Percentiles rank a stretch among this genome's conserved stretches.
These are phyloP conservation scores for Thalia dealbata DNA, from an alignment of 176 grass and related monocot genomes.

Conservation along the genomic window DNA sequence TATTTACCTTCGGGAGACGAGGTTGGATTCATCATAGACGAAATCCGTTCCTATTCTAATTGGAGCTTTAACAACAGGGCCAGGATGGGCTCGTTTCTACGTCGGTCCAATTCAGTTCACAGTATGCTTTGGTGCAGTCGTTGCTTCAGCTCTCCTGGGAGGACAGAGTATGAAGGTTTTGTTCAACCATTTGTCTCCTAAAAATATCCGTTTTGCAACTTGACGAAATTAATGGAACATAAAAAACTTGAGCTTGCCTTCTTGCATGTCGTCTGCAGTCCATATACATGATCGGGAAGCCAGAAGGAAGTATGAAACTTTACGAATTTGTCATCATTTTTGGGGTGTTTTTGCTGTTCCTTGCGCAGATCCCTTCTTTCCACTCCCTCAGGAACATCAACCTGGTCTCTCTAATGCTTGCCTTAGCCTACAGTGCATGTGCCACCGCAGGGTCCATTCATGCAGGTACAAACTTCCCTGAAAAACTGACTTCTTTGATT, in stretches of 20 bases:
- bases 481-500: neutral
- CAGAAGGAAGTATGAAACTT: conserved; percentile 57
- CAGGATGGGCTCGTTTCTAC: conserved; percentile 61
- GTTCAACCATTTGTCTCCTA: neutral
- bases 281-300: conserved; percentile 56
- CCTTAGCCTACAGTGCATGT: conserved; percentile 64
- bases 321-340: conserved; percentile 80
- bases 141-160: conserved; percentile 51
- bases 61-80: conserved; percentile 18
- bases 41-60: too few relatives aligned
- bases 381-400: conserved; percentile 82
- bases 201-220: too few relatives aligned
- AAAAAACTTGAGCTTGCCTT: neutral
- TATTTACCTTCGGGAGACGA: too few relatives aligned
- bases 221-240: too few relatives aligned
- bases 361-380: conserved; percentile 81
- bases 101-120: conserved; percentile 75
- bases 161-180: conserved; percentile 84
- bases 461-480: conserved; percentile 26
- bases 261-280: conserved; percentile 29
- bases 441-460: conserved; percentile 72
- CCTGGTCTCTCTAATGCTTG: conserved; percentile 60
- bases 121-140: conserved; percentile 75
- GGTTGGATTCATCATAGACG: too few relatives aligned
- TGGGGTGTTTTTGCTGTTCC: conserved; percentile 47